Evolutionary conservation across 148 eudicot species (phyloP), one percentile per base, ranked within the genome.

Genomic region (Drosera capensis): DNA sequence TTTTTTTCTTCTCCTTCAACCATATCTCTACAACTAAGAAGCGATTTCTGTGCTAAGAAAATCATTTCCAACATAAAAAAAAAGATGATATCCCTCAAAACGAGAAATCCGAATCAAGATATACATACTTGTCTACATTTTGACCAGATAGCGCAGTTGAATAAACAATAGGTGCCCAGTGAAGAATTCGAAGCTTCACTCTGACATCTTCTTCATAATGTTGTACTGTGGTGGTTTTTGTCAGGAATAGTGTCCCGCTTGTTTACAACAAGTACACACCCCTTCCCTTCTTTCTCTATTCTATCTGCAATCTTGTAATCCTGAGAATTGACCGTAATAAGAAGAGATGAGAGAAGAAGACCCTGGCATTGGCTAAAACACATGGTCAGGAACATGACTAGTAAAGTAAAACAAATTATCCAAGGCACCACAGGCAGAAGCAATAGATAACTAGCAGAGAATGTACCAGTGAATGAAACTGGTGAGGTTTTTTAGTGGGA

Each of bases 241-340:
- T 85, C 72, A 20, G 99, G 95, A 56, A 92, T 82, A 0, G 99
- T 92, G 54, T 92, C 99, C 99, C 99, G 85, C 57, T 92, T 92
- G 72, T 92, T 92, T 54, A 92, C 99, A 36, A 92, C 94, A 43
- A 92, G 76, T 59, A 92, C 66, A 67, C 95, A 92, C 47, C 94
- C 95, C 59, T 92, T 92, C 25, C 95, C 99, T 74, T 92, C 99
- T 59, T 57, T 56, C 55, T 92, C 99, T 60, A 92, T 92, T 67
- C 85, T 74, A 43, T 92, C 99, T 52, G 99, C 99, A 68, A 92
- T 92, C 64, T 68, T 81, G 72, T 53, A 85, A 59, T 92, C 99
- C 99, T 92, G 53, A 20, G 30, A 56, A 17, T 35, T 34, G 38
- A n/a, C 20, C 15, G 14, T n/a, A 48, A 19, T 8, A 14, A 38